These are phyloP conservation scores for Rhodotorula sp. DNA, from an alignment of 1,284 basidiomycete genomes.

Conservation along the genomic window DNA sequence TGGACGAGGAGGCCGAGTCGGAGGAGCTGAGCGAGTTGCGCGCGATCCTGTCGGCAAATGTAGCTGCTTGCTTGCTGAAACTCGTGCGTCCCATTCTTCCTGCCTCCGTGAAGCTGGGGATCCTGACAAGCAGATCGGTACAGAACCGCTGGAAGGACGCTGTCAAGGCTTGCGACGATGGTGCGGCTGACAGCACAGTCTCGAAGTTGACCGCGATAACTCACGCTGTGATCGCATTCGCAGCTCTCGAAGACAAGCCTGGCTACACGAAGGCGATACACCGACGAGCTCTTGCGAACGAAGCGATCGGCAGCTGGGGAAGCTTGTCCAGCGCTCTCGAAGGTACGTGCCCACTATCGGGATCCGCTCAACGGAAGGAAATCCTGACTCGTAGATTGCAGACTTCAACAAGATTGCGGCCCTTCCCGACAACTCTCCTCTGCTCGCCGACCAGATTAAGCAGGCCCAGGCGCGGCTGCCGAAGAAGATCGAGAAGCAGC, in stretches of 20 bases:
- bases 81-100: conserved; percentile 14
- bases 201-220: too few species aligned
- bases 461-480: conserved; percentile 62
- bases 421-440: conserved; percentile 62
- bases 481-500: conserved; percentile 68
- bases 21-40: conserved; percentile 30
- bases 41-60: conserved; percentile 33
- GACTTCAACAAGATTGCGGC: conserved; percentile 73
- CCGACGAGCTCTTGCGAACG: conserved; percentile 80
- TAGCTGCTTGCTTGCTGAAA: conserved; percentile 40
- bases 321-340: conserved; percentile 77
- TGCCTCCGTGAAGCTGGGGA: too few species aligned
- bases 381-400: conserved; percentile 48
- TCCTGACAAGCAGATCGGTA: too few species aligned
- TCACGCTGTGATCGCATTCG: neutral
- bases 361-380: too few species aligned
- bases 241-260: conserved; percentile 82
- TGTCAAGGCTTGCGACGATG: conserved; percentile 72
- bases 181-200: conserved; percentile 51
- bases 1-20: conserved; percentile 17
- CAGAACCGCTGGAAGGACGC: conserved; percentile 74
- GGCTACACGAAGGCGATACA: conserved; percentile 83
- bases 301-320: conserved; percentile 76
- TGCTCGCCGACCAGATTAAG: conserved; percentile 58
- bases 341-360: conserved; percentile 58